Base-by-base conservation (phyloP, 768 basidiomycete species). In the Panaeolus cyanescens region DNA sequence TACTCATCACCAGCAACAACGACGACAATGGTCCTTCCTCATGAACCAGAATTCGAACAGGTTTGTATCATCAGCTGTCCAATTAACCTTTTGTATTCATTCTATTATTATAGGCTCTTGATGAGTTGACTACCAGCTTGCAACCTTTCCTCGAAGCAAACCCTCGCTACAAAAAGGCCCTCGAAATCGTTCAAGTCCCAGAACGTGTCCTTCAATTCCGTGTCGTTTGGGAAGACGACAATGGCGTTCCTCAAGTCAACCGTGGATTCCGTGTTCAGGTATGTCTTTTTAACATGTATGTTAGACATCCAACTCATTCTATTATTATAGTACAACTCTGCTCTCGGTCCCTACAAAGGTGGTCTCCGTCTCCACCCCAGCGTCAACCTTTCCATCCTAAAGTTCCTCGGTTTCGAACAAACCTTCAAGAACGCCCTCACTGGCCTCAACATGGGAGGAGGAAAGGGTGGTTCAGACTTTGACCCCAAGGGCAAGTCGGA, bases 321-420 rank as follows among this genome's bases (percentile, higher is more conserved):
- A n/a, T n/a, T n/a, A n/a, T n/a, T n/a, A n/a, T n/a, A 88, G 85
- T 91, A 87, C 80, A 89, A 89, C 81, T 90, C 89, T 50, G 88
- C 87, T 28, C 81, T 92, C 31, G 90, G 90, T 58, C 90, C 90
- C 40, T 90, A 90, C 82, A 89, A 90, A 74, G 90, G 90, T 63
- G 89, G 89, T 74, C 85, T 91, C 67, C 86, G 90, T 65, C 83
- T 92, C 56, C 89, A 91, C 79, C 88, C 89, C 63, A 84, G 86
- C 56, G 90, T 92, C 77, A 91, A 90, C 79, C 83, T 92, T 36
- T 89, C 87, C 67, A 90, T 92, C 78, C 83, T 92, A 74, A 92
- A 92, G 72, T 92, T 92, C 86, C 83, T 92, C 65, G 90, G 89
- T 45, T 89, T 90, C 75, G 90, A 92, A 76, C 90, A 92, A 74